Evolutionary conservation across 306 rosid genomes (phyloP).

Genomic region (apple (Malus domestica)): DNA sequence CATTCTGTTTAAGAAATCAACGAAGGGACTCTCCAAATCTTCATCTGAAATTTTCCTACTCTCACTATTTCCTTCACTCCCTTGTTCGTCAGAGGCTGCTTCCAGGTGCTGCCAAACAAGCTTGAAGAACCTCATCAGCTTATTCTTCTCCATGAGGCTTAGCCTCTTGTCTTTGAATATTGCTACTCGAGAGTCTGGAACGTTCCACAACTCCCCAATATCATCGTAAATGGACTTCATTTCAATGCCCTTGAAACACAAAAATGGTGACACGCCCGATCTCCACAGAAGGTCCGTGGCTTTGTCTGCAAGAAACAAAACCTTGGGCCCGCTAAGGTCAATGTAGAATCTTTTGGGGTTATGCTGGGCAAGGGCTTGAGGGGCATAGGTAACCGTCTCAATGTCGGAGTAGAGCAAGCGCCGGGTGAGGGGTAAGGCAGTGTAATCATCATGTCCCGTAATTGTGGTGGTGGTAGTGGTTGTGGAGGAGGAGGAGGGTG

Average conservation of each 20-base stretch:
- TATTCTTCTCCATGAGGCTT: conserved; percentile 64
- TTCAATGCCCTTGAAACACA: conserved; percentile 71
- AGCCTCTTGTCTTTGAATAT: conserved; percentile 74
- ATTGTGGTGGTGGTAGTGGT: neutral
- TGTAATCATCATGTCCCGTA: conserved; percentile 18
- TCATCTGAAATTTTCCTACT: conserved; percentile 46
- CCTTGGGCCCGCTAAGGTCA: conserved; percentile 74
- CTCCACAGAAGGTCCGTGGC: conserved; percentile 49
- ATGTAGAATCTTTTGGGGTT: conserved; percentile 45
- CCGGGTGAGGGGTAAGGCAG: conserved; percentile 26
- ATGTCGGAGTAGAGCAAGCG: conserved; percentile 32
- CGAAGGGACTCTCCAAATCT: conserved; percentile 72
- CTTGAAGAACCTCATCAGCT: conserved; percentile 79
- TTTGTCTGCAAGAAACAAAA: conserved; percentile 50
- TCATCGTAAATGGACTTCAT: conserved; percentile 46
- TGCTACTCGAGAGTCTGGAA: conserved; percentile 78
- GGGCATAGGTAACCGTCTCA: conserved; percentile 21
- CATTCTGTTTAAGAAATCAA: conserved; percentile 53
- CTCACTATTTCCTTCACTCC: conserved; percentile 16
- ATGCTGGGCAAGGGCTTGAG: conserved; percentile 23
- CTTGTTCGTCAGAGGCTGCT: conserved; percentile 9
- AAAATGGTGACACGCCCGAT: conserved; percentile 50
- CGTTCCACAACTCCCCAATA: conserved; percentile 43
- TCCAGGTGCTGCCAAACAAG: conserved; percentile 68
- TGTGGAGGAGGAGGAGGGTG: neutral